Percentiles rank a stretch among this genome's conserved stretches.
Evolutionary conservation across 495 filamentous ascomycete genomes (phyloP).

Genomic region (Penicillium riverlandense): DNA sequence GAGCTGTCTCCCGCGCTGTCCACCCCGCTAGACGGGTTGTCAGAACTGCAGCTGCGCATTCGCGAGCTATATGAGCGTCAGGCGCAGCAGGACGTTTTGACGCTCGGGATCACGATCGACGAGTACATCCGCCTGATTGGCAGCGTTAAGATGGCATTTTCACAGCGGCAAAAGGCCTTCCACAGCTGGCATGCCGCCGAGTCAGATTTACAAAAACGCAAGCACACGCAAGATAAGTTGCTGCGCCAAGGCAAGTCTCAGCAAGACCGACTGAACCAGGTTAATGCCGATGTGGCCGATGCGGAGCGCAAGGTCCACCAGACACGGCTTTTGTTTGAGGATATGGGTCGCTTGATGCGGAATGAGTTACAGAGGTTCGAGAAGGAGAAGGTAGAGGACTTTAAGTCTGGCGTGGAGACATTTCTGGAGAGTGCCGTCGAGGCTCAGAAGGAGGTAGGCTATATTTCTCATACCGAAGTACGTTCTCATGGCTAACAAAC

Average conservation of each 20-base stretch:
- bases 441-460: constrained; percentile 91
- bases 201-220: constrained; percentile 79
- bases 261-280: constrained; percentile 88
- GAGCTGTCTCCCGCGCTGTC: constrained; percentile 87
- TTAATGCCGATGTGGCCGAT: constrained; percentile 85
- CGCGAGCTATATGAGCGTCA: constrained; percentile 93
- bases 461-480: background rate
- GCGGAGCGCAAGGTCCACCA: constrained; percentile 92
- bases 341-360: constrained; percentile 93
- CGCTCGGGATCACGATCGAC: constrained; percentile 92
- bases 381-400: constrained; percentile 96
- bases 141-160: constrained; percentile 84
- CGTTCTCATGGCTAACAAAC: background rate
- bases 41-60: constrained; percentile 87
- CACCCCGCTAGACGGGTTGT: constrained; percentile 78
- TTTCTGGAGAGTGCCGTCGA: constrained; percentile 95
- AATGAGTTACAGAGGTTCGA: constrained; percentile 89
- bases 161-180: constrained; percentile 89
- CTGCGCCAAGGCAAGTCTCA: constrained; percentile 88
- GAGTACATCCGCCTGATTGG: constrained; percentile 96
- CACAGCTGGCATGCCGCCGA: constrained; percentile 89
- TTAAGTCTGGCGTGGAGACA: constrained; percentile 96
- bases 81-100: constrained; percentile 93
- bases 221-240: constrained; percentile 80
- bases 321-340: constrained; percentile 83